A percentile compares a stretch with the other conserved stretches of the same genome.
Conservation (phyloP, 768 basidiomycete genomes). For the Tylopilus cervinicoccineus region DNA sequence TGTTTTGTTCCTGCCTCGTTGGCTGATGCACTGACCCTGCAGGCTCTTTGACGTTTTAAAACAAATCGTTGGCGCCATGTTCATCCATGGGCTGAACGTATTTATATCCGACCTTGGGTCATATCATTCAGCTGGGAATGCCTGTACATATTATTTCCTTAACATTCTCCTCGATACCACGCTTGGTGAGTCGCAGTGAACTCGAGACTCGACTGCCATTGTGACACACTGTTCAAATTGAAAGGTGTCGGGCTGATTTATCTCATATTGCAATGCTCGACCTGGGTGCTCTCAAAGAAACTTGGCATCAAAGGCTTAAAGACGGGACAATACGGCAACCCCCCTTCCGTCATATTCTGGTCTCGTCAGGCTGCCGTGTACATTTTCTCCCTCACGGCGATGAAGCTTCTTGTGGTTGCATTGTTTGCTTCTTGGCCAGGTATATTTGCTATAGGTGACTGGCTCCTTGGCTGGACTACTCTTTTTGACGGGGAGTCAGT, state of each 20-base stretch:
- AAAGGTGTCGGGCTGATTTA: slow-evolving; percentile 80
- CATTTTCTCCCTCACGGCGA: slow-evolving; percentile 70
- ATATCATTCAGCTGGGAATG: slow-evolving; percentile 65
- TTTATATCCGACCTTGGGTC: slow-evolving; percentile 78
- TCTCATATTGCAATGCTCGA: slow-evolving; percentile 59
- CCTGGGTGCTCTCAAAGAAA: slow-evolving; percentile 59
- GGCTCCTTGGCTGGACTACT: slow-evolving; percentile 77
- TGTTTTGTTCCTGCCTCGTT: not conserved
- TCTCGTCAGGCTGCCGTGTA: slow-evolving; percentile 77
- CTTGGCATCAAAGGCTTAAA: slow-evolving; percentile 71
- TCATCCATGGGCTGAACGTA: slow-evolving; percentile 76
- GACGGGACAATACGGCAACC: slow-evolving; percentile 85
- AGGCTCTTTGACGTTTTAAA: slow-evolving; percentile 95
- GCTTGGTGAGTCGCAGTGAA: slow-evolving; percentile 53
- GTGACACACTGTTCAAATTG: slow-evolving; percentile 4
- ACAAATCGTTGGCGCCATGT: slow-evolving; percentile 83
- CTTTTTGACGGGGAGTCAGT: slow-evolving; percentile 57
- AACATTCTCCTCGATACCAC: slow-evolving; percentile 80
- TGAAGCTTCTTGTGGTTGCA: slow-evolving; percentile 88
- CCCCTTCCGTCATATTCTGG: slow-evolving; percentile 74
- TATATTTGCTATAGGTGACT: slow-evolving; percentile 75
- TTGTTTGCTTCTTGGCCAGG: slow-evolving; percentile 69
- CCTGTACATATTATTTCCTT: slow-evolving; percentile 89
- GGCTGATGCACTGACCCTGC: slow-evolving; percentile 4
- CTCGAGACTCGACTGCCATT: not conserved